Percentiles rank a stretch among this genome's conserved stretches.
Conservation (phyloP, 2,329 filamentous ascomycete genomes). For the Penicillium nordicum region DNA sequence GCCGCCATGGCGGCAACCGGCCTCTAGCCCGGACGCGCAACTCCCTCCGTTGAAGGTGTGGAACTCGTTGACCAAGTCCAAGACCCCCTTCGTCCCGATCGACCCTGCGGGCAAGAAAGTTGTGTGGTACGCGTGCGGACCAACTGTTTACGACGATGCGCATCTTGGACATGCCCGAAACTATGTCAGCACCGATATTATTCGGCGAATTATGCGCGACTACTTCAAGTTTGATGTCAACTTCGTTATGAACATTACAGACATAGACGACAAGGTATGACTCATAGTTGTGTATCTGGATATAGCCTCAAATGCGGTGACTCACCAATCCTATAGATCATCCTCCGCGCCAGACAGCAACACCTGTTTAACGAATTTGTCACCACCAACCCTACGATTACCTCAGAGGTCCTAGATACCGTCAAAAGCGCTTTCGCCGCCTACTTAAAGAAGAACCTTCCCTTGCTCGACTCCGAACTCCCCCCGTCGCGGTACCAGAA, state of each 20-base stretch:
- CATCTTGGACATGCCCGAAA: slow-evolving; percentile 83
- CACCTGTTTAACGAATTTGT: slow-evolving; percentile 71
- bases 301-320: slow-evolving; percentile 1
- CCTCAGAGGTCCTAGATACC: slow-evolving; percentile 47
- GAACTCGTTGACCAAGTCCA: slow-evolving; percentile 73
- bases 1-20: slow-evolving; percentile 45
- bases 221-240: slow-evolving; percentile 80
- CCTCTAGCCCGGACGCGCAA: slow-evolving; percentile 29
- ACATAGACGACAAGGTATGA: slow-evolving; percentile 69
- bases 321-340: slow-evolving; percentile 49
- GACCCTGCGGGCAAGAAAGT: slow-evolving; percentile 65
- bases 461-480: slow-evolving; percentile 46
- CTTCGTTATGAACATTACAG: slow-evolving; percentile 93
- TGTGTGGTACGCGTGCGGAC: slow-evolving; percentile 86
- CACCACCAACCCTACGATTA: slow-evolving; percentile 44
- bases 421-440: slow-evolving; percentile 52
- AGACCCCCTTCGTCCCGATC: slow-evolving; percentile 71
- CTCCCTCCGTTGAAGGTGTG: slow-evolving; percentile 66
- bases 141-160: slow-evolving; percentile 78
- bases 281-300: not conserved
- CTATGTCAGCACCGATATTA: slow-evolving; percentile 87
- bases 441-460: slow-evolving; percentile 67
- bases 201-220: slow-evolving; percentile 74
- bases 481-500: slow-evolving; percentile 48
- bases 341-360: slow-evolving; percentile 68